A percentile compares a stretch with the other conserved stretches of the same genome.
Conservation (phyloP, 345 rosid genomes). For the Capsella bursapastoris region DNA sequence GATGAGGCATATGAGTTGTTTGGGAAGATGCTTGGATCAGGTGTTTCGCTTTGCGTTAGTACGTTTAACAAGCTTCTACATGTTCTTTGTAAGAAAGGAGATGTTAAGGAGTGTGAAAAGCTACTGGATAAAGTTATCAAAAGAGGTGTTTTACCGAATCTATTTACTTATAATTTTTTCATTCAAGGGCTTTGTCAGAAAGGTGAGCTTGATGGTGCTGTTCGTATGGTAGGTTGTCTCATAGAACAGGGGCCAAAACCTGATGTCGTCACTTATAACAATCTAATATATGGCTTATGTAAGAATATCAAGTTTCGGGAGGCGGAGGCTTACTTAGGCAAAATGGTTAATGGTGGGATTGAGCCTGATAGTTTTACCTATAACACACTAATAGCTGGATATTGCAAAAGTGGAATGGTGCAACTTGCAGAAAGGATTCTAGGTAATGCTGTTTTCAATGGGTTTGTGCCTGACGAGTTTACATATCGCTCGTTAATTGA, state of each 20-base stretch:
- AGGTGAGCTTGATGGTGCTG: conserved; percentile 65
- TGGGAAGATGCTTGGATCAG: conserved; percentile 66
- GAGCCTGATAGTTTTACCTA: conserved; percentile 79
- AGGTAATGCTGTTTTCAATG: conserved; percentile 66
- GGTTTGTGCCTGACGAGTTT: conserved; percentile 82
- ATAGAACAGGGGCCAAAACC: conserved; percentile 63
- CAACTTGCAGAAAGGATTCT: conserved; percentile 74
- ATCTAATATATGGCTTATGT: conserved; percentile 77
- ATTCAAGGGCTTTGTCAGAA: conserved; percentile 80
- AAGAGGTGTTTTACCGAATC: conserved; percentile 72
- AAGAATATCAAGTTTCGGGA: conserved; percentile 64
- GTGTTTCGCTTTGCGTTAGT: conserved; percentile 57
- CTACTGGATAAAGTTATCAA: conserved; percentile 73
- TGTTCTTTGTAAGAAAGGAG: conserved; percentile 76
- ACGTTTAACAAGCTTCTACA: conserved; percentile 88
- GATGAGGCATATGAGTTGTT: conserved; percentile 74
- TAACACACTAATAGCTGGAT: conserved; percentile 73
- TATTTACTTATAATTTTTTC: conserved; percentile 82
- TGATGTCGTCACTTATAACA: conserved; percentile 83
- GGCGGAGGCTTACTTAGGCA: conserved; percentile 74
- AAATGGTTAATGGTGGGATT: conserved; percentile 83
- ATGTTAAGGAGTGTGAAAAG: conserved; percentile 72
- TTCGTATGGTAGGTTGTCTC: conserved; percentile 61
- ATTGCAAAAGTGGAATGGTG: conserved; percentile 70
- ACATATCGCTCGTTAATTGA: conserved; percentile 74